These are phyloP conservation scores for Pseudozyma sp. DNA, from an alignment of 1,284 basidiomycete species.

Conservation along the genomic window DNA sequence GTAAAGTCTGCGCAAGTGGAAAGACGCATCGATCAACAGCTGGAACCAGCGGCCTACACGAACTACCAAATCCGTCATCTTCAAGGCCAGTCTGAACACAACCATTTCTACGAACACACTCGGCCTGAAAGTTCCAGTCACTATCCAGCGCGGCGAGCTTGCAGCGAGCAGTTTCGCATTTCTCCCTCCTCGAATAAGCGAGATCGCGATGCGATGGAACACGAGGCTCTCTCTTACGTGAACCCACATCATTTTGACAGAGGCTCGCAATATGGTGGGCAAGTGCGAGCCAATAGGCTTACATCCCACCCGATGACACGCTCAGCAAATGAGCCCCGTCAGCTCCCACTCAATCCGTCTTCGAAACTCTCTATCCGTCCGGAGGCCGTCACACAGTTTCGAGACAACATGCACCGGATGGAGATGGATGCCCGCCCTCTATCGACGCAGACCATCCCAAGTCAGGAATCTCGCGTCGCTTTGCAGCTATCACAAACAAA, in stretches of 20 bases:
- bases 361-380: not conserved
- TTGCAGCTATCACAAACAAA: not conserved
- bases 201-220: not conserved
- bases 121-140: no score
- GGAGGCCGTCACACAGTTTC: not conserved
- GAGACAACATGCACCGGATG: not conserved
- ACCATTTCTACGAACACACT: no score
- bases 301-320: not conserved
- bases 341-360: not conserved
- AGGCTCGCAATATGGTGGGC: not conserved
- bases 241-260: not conserved
- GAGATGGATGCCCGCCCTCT: not conserved
- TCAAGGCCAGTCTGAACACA: no score
- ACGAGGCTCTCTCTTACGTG: not conserved
- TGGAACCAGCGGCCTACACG: no score
- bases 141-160: no score
- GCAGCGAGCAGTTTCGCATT: not conserved
- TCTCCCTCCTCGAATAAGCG: not conserved
- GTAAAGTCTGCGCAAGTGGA: not conserved
- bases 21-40: no score
- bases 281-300: not conserved
- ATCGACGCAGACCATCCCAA: constrained; percentile 14
- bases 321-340: not conserved
- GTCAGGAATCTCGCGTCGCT: constrained; percentile 6
- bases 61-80: no score